These are phyloP conservation scores for Mychonastes homosphaera DNA, from an alignment of 139 green algal species.

Conservation along the genomic window DNA sequence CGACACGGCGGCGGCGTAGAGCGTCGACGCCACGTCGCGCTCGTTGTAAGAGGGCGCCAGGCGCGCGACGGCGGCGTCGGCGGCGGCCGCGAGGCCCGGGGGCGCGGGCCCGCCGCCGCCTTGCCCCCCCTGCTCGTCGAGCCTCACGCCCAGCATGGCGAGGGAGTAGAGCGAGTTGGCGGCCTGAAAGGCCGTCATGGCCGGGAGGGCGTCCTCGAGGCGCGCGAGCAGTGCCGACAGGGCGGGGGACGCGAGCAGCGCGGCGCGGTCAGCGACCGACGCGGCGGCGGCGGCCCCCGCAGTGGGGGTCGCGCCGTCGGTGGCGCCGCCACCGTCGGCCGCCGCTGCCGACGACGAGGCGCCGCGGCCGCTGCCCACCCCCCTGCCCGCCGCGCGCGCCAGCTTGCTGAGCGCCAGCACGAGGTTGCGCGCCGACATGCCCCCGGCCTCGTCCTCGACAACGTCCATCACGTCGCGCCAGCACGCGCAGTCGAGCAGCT, in stretches of 20 bases:
- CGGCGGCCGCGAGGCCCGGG: neutral
- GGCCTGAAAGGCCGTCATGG: conserved; percentile 2
- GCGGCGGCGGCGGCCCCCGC: too few relatives aligned
- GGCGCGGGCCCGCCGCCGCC: neutral
- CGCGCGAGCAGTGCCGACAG: conserved; percentile 6
- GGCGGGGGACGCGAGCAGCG: neutral
- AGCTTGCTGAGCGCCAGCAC: conserved; percentile 7
- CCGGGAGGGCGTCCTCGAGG: neutral
- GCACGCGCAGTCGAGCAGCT: conserved; percentile 10
- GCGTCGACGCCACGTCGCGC: conserved; percentile 8
- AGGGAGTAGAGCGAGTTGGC: conserved; percentile 7
- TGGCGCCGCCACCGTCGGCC: too few relatives aligned
- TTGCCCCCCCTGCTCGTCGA: neutral
- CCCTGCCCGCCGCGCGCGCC: neutral
- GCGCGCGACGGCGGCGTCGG: neutral
- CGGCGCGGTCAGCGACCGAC: neutral
- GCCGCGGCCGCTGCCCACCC: too few relatives aligned
- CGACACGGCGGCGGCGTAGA: conserved; percentile 13
- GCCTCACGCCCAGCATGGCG: neutral
- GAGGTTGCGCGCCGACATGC: conserved; percentile 6
- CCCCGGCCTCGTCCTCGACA: conserved; percentile 2
- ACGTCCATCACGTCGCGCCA: conserved; percentile 19
- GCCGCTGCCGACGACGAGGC: too few relatives aligned
- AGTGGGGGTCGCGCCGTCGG: too few relatives aligned
- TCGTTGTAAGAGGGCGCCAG: conserved; percentile 4